Conservation (phyloP, 331 rosid genomes). For the Acacia pycnantha region DNA sequence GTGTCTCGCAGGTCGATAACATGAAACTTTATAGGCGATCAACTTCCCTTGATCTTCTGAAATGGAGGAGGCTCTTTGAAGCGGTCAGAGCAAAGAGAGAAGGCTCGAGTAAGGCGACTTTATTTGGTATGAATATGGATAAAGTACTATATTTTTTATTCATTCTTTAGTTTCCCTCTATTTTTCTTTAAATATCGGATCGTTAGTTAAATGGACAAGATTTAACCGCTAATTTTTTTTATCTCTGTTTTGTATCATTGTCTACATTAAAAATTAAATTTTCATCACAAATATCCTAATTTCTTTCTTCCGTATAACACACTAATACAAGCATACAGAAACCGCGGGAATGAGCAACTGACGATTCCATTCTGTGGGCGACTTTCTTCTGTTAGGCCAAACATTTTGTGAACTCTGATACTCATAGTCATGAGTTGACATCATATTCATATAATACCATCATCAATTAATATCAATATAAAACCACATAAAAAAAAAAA, state of each 20-base stretch:
- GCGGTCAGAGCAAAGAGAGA: background rate
- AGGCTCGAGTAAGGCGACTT: background rate
- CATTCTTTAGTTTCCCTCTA: background rate
- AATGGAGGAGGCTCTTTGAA: background rate
- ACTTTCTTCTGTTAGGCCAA: background rate
- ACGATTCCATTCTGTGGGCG: background rate
- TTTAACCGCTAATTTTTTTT: no score
- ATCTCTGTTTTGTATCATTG: background rate
- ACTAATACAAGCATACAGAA: background rate
- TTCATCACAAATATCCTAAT: background rate
- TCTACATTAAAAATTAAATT: background rate
- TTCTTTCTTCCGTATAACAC: background rate
- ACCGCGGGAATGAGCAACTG: background rate
- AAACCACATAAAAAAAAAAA: no score
- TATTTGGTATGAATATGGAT: no score
- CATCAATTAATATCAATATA: background rate
- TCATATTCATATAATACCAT: background rate
- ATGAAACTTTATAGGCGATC: no score
- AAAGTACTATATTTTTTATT: no score
- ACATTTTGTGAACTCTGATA: background rate
- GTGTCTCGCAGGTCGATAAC: no score
- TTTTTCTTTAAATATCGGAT: background rate
- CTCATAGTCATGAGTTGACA: background rate
- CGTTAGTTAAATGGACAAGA: no score
- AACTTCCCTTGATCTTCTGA: background rate